A percentile compares a stretch with the other conserved stretches of the same genome.
These are phyloP conservation scores for Stachybotrys chartarum DNA, from an alignment of 2,329 filamentous ascomycete species.

Conservation along the genomic window DNA sequence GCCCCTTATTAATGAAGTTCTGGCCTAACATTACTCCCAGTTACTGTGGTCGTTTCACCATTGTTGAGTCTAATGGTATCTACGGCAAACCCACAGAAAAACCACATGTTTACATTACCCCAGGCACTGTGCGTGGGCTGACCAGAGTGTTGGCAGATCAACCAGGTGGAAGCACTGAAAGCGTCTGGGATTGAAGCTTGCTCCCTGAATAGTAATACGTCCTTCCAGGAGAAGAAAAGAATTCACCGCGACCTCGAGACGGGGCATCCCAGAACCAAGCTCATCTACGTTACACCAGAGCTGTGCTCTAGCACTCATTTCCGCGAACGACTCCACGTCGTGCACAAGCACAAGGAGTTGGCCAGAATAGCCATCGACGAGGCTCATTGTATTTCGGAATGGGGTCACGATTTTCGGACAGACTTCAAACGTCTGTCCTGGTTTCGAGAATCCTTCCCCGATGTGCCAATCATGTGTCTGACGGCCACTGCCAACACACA, in stretches of 20 bases:
- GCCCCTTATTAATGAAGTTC: too few species aligned
- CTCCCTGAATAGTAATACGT: constrained; percentile 80
- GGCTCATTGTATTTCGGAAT: constrained; percentile 95
- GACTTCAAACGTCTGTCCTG: constrained; percentile 83
- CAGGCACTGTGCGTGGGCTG: neutral
- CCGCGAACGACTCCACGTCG: constrained; percentile 62
- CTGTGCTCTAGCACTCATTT: constrained; percentile 74
- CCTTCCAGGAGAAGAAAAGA: constrained; percentile 52
- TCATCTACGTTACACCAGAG: constrained; percentile 92
- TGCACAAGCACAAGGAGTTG: constrained; percentile 78
- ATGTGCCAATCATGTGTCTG: constrained; percentile 85
- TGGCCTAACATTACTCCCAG: constrained; percentile 29
- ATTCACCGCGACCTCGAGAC: constrained; percentile 80
- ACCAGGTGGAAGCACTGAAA: constrained; percentile 78
- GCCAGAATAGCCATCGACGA: constrained; percentile 86
- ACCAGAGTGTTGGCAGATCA: constrained; percentile 52
- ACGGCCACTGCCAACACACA: constrained; percentile 83
- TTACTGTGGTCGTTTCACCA: constrained; percentile 86
- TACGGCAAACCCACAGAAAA: neutral
- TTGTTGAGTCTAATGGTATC: constrained; percentile 82
- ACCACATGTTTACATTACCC: neutral
- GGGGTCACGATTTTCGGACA: constrained; percentile 95
- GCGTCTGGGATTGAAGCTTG: constrained; percentile 71
- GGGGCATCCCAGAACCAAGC: constrained; percentile 73
- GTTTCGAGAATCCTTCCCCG: constrained; percentile 75